phyloP scores from a whole-genome alignment of 1,139 yeast genomes.

The Debaryomyces udenii region DNA sequence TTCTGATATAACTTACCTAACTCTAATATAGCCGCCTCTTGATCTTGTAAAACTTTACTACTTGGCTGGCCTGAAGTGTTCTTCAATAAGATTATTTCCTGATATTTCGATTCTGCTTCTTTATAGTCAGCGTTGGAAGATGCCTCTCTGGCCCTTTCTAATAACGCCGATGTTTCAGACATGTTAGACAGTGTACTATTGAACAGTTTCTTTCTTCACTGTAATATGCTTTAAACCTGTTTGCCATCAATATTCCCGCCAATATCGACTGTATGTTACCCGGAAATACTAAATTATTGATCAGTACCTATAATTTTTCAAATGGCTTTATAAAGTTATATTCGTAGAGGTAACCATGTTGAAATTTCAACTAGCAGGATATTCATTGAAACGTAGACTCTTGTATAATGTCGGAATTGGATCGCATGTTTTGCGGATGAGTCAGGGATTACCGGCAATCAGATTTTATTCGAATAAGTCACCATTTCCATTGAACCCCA shows the following conservation, averaged over 20 bases:
- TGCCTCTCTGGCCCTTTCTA: constrained; percentile 64
- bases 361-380: neutral
- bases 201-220: neutral
- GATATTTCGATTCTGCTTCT: constrained; percentile 61
- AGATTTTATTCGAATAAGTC: constrained; percentile 10
- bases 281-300: constrained; percentile 2
- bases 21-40: constrained; percentile 66
- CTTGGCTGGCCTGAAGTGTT: constrained; percentile 27
- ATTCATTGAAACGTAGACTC: neutral
- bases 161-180: constrained; percentile 25
- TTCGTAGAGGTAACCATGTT: neutral
- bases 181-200: constrained; percentile 5
- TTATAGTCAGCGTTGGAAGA: constrained; percentile 49
- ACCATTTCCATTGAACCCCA: constrained; percentile 40
- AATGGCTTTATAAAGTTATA: too few relatives aligned
- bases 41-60: constrained; percentile 42
- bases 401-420: constrained; percentile 2
- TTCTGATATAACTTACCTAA: constrained; percentile 61
- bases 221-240: constrained; percentile 7
- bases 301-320: too few relatives aligned
- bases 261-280: constrained; percentile 5
- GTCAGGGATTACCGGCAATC: neutral
- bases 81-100: constrained; percentile 43
- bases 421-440: neutral
- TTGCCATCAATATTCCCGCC: constrained; percentile 17